Evolutionary conservation across 768 basidiomycete genomes (phyloP), one percentile per base, ranked within the genome.

Genomic region (Lenzites betulinus): DNA sequence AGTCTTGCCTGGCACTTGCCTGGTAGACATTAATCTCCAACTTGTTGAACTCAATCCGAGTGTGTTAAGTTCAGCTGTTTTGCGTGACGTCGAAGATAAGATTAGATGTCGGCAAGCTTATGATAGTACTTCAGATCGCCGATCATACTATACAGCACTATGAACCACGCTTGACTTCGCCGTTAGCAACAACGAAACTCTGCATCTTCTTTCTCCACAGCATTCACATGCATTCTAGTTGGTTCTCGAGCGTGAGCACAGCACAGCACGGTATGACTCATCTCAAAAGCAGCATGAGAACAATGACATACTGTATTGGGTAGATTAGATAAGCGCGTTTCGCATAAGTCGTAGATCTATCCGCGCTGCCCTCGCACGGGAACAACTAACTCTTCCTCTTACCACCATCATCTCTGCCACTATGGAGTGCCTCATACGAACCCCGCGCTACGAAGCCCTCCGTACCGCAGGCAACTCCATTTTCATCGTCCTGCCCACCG

Each of bases 401-500:
- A 51, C 48, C 39, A 50, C 20, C 56, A 41, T 35, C 47, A 30
- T 49, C 54, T 15, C 15, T n/a, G 15, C 20, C 23, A 25, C 38
- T 20, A 58, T 58, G 56, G 46, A 30, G 12, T 43, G 47, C 22
- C 2, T 51, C 38, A 42, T 58, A 38, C 36, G 36, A 22, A 62
- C 54, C 6, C 36, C 50, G 16, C 55, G 33, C 16, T 62, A 62
- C 51, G 50, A 53, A 23, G 60, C 51, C 6, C 22, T 57, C 35
- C 30, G 7, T 44, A 26, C 35, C 25, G 35, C 47, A n/a, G 30
- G 41, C 57, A 53, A 51, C 51, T 57, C 54, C 22, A 41, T 55
- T 22, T 62, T 35, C 38, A 63, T 62, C 26, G 43, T 58, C 4
- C 43, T 63, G 1, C 42, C 35, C n/a, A 51, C 51, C 26, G 54